Base-by-base conservation (phyloP, 73 alveolate genomes). In the Durusdinium trenchii region DNA sequence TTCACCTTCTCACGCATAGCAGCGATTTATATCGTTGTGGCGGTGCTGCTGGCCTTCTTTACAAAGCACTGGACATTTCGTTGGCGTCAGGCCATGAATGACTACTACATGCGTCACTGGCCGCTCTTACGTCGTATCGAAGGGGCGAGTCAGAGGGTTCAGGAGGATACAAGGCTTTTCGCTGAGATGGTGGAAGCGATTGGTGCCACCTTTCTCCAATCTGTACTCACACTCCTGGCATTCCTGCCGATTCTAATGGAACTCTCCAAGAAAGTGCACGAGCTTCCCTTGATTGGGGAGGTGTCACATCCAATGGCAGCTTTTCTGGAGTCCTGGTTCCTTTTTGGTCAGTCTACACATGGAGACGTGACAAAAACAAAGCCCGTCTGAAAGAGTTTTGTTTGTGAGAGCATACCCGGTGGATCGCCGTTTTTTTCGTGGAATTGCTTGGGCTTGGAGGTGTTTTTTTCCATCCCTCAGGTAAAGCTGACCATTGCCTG, bases 101-200 rank as follows among this genome's bases (percentile, higher is more conserved):
- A 90, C 16, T 47, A 48, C 71, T 90, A 64, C 75, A 43, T 90
- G 69, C 45, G 47, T 67, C 96, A 67, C 73, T 90, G 96, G 96
- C 48, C 30, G 32, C 73, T 16, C 35, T 73, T 90, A 43, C 96
- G 96, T 2, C 86, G 54, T 40, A 64, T 62, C 14, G 96, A 90
- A 75, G 96, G 96, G 75, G 96, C 96, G 18, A 90, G 96, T 51
- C 96, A 90, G 96, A 46, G 96, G 61, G 96, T 90, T 18, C 96
- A 90, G 73, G 96, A 90, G 35, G 96, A 90, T 35, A 52, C 96
- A 35, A 12, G 79, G 26, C 79, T 50, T 16, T 90, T 90, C 47
- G 96, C 96, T n/a, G 36, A 32, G 1, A 64, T 90, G 86, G 96
- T 90, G 54, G 96, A 90, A 67, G 86, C 35, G 86, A 90, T 90